Conservation (phyloP, 768 basidiomycete genomes). For the Hortiboletus campestris region DNA sequence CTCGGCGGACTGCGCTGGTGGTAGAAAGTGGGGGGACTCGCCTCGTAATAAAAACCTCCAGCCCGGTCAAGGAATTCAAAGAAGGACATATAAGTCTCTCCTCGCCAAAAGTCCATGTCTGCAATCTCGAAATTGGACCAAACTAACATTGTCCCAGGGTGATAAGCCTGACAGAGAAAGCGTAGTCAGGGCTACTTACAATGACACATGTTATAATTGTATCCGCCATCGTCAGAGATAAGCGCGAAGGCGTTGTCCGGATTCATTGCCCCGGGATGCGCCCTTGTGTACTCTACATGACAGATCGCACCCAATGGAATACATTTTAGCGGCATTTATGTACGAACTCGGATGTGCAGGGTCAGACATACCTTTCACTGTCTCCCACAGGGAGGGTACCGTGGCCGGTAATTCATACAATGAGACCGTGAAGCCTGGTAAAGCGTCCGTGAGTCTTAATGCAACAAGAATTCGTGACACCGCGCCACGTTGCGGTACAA, state of each 20-base stretch:
- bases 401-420: conserved; percentile 62
- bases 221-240: conserved; percentile 63
- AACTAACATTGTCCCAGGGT: conserved; percentile 42
- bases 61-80: conserved; percentile 77
- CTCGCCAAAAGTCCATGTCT: conserved; percentile 80
- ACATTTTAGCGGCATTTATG: conserved; percentile 36
- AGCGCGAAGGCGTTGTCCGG: conserved; percentile 57
- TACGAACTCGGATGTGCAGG: conserved; percentile 27
- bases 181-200: conserved; percentile 37
- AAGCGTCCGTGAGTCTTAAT: neutral
- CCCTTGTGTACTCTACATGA: conserved; percentile 23
- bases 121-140: conserved; percentile 96
- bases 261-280: conserved; percentile 50
- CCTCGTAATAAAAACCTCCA: conserved; percentile 93
- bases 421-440: conserved; percentile 58
- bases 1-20: too few relatives aligned
- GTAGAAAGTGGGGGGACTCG: conserved; percentile 8
- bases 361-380: conserved; percentile 48
- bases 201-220: conserved; percentile 63
- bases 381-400: conserved; percentile 61
- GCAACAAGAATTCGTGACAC: neutral
- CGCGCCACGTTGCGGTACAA: neutral
- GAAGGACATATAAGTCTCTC: conserved; percentile 78
- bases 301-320: neutral
- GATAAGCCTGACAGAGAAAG: neutral